Conservation (phyloP, 1,284 basidiomycete species). For the Leccinum pachyderme region DNA sequence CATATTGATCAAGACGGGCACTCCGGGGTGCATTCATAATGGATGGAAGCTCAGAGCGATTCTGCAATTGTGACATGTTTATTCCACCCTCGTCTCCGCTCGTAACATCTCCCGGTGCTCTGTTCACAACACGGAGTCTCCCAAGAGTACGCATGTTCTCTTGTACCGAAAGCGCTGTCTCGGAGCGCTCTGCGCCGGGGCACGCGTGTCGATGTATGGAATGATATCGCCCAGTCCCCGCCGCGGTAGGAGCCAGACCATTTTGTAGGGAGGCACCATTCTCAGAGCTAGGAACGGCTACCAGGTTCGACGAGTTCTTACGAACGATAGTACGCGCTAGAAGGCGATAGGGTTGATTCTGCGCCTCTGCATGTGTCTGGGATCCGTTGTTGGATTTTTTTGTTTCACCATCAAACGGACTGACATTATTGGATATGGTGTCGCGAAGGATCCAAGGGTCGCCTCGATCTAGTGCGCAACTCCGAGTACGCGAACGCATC, state of each 20-base stretch:
- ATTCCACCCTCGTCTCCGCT: slow-evolving; percentile 39
- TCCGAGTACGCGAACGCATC: slow-evolving; percentile 27
- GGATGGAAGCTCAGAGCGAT: neutral
- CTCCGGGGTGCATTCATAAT: neutral
- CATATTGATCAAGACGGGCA: neutral
- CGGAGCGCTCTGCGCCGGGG: slow-evolving; percentile 13
- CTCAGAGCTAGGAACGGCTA: slow-evolving; percentile 4
- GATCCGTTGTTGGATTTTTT: slow-evolving; percentile 3
- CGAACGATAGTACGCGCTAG: slow-evolving; percentile 23
- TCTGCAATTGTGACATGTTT: slow-evolving; percentile 7
- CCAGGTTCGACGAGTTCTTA: slow-evolving; percentile 17
- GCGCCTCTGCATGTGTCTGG: neutral
- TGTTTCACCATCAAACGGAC: neutral
- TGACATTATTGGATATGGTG: slow-evolving; percentile 2
- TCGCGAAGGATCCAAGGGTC: slow-evolving; percentile 26
- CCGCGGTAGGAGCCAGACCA: neutral
- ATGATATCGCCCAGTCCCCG: neutral
- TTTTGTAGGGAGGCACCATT: neutral
- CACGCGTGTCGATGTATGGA: slow-evolving; percentile 1
- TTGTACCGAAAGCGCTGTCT: slow-evolving; percentile 26
- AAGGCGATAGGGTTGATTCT: slow-evolving; percentile 20
- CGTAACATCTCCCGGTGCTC: slow-evolving; percentile 41
- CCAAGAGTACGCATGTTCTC: slow-evolving; percentile 38
- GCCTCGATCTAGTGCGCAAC: slow-evolving; percentile 15
- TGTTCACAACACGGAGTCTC: slow-evolving; percentile 40